A percentile compares a stretch with the other conserved stretches of the same genome.
These are phyloP conservation scores for Phytophthora uliginosa DNA, from an alignment of 352 stramenopile genomes.

Conservation along the genomic window DNA sequence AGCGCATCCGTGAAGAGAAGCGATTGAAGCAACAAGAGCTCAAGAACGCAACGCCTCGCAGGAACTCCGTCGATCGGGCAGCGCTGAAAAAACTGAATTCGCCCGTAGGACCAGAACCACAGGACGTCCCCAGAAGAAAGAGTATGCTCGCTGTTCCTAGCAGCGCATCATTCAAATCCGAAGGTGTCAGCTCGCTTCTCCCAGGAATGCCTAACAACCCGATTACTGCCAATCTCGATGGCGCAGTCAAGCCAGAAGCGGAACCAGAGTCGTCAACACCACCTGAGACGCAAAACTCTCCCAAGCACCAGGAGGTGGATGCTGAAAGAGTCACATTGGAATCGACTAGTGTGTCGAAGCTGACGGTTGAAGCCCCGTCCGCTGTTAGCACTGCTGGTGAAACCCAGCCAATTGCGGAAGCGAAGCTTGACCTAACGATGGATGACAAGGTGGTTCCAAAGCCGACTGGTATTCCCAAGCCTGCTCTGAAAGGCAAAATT, in stretches of 20 bases:
- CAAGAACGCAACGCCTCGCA: slow-evolving; percentile 50
- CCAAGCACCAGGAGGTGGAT: not conserved
- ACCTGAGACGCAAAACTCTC: not conserved
- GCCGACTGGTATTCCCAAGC: slow-evolving; percentile 36
- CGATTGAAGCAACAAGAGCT: slow-evolving; percentile 65
- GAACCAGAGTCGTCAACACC: slow-evolving; percentile 4
- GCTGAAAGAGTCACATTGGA: slow-evolving; percentile 17
- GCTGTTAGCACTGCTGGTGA: slow-evolving; percentile 24
- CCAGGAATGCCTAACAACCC: slow-evolving; percentile 15
- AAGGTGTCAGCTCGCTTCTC: slow-evolving; percentile 1
- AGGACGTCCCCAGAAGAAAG: slow-evolving; percentile 29
- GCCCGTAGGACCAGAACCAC: slow-evolving; percentile 35
- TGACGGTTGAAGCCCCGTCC: slow-evolving; percentile 4
- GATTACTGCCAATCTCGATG: not conserved
- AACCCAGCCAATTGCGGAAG: not conserved
- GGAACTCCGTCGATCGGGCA: slow-evolving; percentile 37
- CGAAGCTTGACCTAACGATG: slow-evolving; percentile 2
- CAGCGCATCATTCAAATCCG: not conserved
- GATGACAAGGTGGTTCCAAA: slow-evolving; percentile 30
- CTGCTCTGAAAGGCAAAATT: slow-evolving; percentile 53
- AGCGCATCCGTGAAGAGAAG: slow-evolving; percentile 74
- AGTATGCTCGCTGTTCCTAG: slow-evolving; percentile 4
- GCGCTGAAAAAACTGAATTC: slow-evolving; percentile 20
- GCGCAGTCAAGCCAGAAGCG: not conserved
- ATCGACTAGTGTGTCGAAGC: slow-evolving; percentile 1